Evolutionary conservation across 345 rosid species (phyloP).

Genomic region (Melaleuca alternifolia): DNA sequence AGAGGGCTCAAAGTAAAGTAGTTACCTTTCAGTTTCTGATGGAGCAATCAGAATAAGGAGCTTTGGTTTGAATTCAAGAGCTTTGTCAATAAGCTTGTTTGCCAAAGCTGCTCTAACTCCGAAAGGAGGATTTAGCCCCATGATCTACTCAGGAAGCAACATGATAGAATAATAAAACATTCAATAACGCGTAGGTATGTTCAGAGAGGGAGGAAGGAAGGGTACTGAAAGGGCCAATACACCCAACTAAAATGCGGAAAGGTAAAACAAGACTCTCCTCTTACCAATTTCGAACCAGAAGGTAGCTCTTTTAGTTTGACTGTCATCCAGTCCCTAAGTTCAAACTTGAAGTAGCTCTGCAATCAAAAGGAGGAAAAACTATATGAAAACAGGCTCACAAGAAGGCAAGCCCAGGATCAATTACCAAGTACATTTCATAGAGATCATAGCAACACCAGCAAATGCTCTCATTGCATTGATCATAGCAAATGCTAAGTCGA

Average conservation of each 20-base stretch:
- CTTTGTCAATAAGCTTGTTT: constrained; percentile 66
- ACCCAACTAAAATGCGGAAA: background rate
- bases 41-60: constrained; percentile 89
- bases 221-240: background rate
- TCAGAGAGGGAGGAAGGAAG: background rate
- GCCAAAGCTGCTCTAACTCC: constrained; percentile 72
- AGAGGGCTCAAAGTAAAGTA: background rate
- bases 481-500: background rate
- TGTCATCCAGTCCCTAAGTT: constrained; percentile 80
- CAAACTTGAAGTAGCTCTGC: constrained; percentile 68
- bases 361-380: background rate
- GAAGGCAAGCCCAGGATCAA: background rate
- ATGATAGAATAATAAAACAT: background rate
- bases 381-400: background rate
- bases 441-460: background rate
- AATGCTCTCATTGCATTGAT: too few relatives aligned
- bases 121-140: constrained; percentile 98
- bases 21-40: constrained; percentile 69
- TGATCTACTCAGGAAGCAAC: constrained; percentile 35
- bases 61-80: constrained; percentile 86
- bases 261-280: background rate
- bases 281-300: constrained; percentile 67
- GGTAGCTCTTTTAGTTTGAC: constrained; percentile 57
- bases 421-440: background rate
- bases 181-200: background rate